Base-by-base conservation (phyloP, 2,329 filamentous ascomycete genomes). In the Monilinia fructigena region DNA sequence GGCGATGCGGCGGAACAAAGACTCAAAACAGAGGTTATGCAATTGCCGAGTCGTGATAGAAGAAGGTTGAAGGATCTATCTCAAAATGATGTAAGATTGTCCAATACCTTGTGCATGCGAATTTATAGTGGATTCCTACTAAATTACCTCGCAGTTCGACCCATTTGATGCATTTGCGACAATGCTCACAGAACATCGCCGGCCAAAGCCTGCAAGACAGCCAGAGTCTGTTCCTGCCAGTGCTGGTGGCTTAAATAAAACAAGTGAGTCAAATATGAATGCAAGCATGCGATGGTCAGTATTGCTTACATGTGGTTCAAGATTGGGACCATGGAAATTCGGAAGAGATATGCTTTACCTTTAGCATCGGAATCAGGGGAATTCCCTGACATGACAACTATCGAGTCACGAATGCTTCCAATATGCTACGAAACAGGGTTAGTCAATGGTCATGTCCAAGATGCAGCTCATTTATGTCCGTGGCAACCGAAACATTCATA, bases 231-330 rank as follows among this genome's bases (percentile, higher is more conserved):
- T 87, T 11, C 87, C 89, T 35, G 83, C 88, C 38, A 88, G 87
- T 74, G 89, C 89, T 31, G 89, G 87, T 38, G 89, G 89, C 26
- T 83, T 94, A 55, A 93, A 91, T 71, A 92, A 87, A 71, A 89
- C 94, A 82, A 96, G 74, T 75, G 70, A 52, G 73, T 63, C n/a
- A 20, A 48, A 38, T 42, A 35, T n/a, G 89, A 92, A 82, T 76
- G 88, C 20, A 35, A 35, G 53, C 62, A 10, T 20, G 2, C 35
- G 20, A 45, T 7, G 18, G 12, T 20, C 12, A 35, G 7, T 58
- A 31, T 4, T 62, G 35, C 56, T 70, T 48, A 60, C 42, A 23
- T 31, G 54, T 40, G 62, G 61, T 65, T 54, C 8, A 68, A 89
- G 86, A 89, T 72, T 84, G 86, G 77, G 87, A 89, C 68, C 76